These are phyloP conservation scores for Turritis glabra DNA, from an alignment of 345 rosid genomes.

Conservation along the genomic window DNA sequence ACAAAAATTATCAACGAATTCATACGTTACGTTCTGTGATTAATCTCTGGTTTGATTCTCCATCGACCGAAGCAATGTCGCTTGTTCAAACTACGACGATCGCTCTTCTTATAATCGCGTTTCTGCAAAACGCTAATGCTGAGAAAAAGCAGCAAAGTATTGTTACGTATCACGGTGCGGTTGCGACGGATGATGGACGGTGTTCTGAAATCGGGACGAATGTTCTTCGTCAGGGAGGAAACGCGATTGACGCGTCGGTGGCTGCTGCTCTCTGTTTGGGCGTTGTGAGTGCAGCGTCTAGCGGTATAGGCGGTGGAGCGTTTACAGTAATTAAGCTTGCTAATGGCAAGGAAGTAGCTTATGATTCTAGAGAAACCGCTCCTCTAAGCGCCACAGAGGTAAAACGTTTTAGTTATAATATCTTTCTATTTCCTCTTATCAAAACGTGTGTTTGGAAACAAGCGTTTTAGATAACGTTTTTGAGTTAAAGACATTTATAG, in stretches of 20 bases:
- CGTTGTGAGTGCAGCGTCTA: slow-evolving; percentile 63
- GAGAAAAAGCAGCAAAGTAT: slow-evolving; percentile 35
- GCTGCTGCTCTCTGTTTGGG: slow-evolving; percentile 64
- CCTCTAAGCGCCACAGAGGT: slow-evolving; percentile 61
- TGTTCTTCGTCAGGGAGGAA: slow-evolving; percentile 51
- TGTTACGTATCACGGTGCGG: slow-evolving; percentile 44
- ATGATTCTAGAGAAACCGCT: slow-evolving; percentile 70
- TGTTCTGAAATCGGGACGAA: slow-evolving; percentile 52
- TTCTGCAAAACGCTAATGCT: slow-evolving; percentile 23
- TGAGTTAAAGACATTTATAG: not conserved
- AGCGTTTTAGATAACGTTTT: not conserved
- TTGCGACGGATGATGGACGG: slow-evolving; percentile 58
- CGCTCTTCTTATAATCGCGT: slow-evolving; percentile 20
- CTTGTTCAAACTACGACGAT: slow-evolving; percentile 18
- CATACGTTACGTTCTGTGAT: not conserved
- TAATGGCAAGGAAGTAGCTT: slow-evolving; percentile 42
- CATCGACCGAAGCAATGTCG: slow-evolving; percentile 17
- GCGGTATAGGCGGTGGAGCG: slow-evolving; percentile 73
- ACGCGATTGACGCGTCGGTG: slow-evolving; percentile 64
- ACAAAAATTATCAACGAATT: not conserved
- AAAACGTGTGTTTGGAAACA: not conserved
- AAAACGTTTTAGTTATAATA: not conserved
- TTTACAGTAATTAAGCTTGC: slow-evolving; percentile 48
- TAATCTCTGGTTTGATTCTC: not conserved
- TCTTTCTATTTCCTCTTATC: not conserved